Evolutionary conservation across 2,329 filamentous ascomycete species (phyloP).

Genomic region (Atkinsonella hypoxylon): DNA sequence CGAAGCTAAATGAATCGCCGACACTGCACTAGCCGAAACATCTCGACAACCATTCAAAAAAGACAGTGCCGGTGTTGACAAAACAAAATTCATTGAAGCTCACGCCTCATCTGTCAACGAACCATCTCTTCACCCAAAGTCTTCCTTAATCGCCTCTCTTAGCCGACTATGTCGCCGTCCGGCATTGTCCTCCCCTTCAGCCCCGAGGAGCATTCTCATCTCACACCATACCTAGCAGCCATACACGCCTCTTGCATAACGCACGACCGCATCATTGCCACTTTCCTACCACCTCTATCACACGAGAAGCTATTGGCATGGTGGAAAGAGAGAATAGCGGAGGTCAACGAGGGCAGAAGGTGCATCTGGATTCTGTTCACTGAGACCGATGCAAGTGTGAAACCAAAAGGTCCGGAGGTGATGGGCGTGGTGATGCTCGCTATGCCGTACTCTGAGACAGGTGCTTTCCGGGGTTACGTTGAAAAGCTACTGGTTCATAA

Average conservation of each 20-base stretch:
- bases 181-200: conserved; percentile 31
- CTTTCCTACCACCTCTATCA: conserved; percentile 47
- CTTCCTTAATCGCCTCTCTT: not conserved
- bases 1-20: not conserved
- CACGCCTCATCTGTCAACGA: no score
- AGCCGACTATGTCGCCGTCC: conserved; percentile 17
- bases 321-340: conserved; percentile 42
- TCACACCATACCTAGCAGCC: conserved; percentile 43
- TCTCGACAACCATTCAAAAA: no score
- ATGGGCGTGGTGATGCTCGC: conserved; percentile 44
- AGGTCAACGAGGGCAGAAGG: conserved; percentile 31
- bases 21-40: not conserved
- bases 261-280: conserved; percentile 42
- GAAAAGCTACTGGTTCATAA: conserved; percentile 47
- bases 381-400: conserved; percentile 19
- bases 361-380: conserved; percentile 42
- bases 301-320: conserved; percentile 42
- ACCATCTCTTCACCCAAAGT: not conserved
- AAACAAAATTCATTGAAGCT: no score
- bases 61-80: no score
- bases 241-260: conserved; percentile 49
- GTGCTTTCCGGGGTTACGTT: conserved; percentile 39
- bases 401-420: conserved; percentile 31
- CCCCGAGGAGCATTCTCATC: conserved; percentile 32
- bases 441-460: conserved; percentile 42